phyloP scores from a whole-genome alignment of 164 flowering plant species.

The Aristolochia contorta region DNA sequence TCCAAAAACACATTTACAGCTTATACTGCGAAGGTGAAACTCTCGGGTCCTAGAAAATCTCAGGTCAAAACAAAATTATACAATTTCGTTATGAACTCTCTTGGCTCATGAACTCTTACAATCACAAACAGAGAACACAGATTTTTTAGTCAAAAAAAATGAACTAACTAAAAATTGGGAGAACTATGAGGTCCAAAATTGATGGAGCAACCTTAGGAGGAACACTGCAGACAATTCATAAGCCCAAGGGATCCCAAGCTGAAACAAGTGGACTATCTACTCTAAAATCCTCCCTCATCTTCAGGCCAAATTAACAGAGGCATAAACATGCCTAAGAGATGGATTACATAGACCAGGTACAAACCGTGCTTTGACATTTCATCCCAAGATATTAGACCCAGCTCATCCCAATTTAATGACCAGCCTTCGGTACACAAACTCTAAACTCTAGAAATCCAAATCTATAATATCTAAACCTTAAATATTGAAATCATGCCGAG shows the following conservation, averaged over 20 bases:
- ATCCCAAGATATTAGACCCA: too few species aligned
- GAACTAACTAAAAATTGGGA: not conserved
- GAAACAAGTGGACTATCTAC: too few species aligned
- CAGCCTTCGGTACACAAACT: too few species aligned
- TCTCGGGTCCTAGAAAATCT: not conserved
- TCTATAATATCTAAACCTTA: not conserved
- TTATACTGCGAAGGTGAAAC: not conserved
- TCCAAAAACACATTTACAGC: not conserved
- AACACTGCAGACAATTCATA: too few species aligned
- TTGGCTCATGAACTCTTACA: too few species aligned
- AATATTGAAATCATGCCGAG: not conserved
- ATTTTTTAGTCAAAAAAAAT: not conserved
- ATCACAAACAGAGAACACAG: not conserved
- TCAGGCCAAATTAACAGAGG: not conserved
- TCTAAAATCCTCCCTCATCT: not conserved
- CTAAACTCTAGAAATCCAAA: too few species aligned
- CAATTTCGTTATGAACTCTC: not conserved
- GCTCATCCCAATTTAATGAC: too few species aligned
- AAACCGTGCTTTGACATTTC: too few species aligned
- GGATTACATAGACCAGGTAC: too few species aligned
- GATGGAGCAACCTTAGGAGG: not conserved
- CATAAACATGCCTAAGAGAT: not conserved
- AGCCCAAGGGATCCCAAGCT: too few species aligned
- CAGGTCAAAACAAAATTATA: not conserved
- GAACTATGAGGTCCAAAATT: not conserved